phyloP scores from a whole-genome alignment of 805 yeast genomes.

The Pichia membranifaciens region DNA sequence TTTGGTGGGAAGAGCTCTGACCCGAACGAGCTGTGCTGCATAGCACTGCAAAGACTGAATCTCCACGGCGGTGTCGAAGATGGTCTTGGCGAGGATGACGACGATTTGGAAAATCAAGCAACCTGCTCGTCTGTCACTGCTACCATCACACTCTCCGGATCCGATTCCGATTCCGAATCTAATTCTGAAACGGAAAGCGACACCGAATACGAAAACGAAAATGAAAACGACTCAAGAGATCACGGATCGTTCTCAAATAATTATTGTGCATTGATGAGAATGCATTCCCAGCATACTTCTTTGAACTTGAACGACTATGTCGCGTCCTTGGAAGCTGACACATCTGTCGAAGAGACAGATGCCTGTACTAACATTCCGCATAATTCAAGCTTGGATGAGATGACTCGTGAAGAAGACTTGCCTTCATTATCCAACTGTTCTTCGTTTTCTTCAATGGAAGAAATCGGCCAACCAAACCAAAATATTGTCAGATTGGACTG shows the following conservation, averaged over 20 bases:
- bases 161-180: conserved; percentile 25
- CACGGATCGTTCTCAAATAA: neutral
- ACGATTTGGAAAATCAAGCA: conserved; percentile 5
- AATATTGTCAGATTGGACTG: neutral
- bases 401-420: conserved; percentile 15
- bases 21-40: neutral
- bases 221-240: too few relatives aligned
- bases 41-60: conserved; percentile 5
- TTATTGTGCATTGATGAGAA: conserved; percentile 3
- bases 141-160: neutral
- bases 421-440: conserved; percentile 28
- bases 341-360: too few relatives aligned
- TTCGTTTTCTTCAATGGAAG: conserved; percentile 26
- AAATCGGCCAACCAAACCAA: neutral
- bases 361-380: neutral
- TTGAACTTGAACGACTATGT: neutral
- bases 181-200: conserved; percentile 13
- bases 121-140: conserved; percentile 4
- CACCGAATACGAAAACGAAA: neutral
- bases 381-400: neutral
- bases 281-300: conserved; percentile 4
- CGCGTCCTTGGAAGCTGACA: neutral
- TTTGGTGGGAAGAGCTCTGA: neutral
- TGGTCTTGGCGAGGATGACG: conserved; percentile 5
- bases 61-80: conserved; percentile 8